Conservation (phyloP, 2,329 filamentous ascomycete genomes). For the Macrophomina tecta region DNA sequence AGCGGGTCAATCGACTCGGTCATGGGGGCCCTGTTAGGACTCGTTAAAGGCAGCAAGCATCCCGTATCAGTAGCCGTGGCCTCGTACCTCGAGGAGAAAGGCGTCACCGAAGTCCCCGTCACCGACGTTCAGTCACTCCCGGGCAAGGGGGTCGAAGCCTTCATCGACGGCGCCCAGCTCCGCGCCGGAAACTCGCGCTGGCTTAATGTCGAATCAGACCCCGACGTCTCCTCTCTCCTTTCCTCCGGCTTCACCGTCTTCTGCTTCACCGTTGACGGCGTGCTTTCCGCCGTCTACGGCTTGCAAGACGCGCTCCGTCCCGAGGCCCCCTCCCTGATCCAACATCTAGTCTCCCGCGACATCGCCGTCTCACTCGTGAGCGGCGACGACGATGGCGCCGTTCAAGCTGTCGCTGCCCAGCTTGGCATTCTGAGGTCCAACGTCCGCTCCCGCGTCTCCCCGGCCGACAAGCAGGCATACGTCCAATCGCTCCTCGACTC, state of each 20-base stretch:
- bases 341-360: conserved; percentile 54
- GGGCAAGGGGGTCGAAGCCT: conserved; percentile 17
- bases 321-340: conserved; percentile 59
- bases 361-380: conserved; percentile 63
- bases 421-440: conserved; percentile 47
- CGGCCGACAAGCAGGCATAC: conserved; percentile 62
- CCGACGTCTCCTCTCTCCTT: neutral
- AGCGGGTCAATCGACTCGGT: conserved; percentile 26
- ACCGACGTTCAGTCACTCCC: conserved; percentile 10
- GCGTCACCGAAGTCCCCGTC: neutral
- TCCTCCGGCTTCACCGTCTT: conserved; percentile 37
- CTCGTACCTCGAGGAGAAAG: conserved; percentile 5
- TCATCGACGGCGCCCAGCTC: neutral
- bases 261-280: conserved; percentile 53
- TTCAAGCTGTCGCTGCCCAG: conserved; percentile 53
- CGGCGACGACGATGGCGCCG: conserved; percentile 60
- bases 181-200: conserved; percentile 22
- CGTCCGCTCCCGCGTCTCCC: conserved; percentile 55
- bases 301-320: conserved; percentile 57
- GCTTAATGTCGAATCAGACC: neutral
- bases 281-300: conserved; percentile 56
- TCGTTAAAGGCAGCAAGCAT: conserved; percentile 45
- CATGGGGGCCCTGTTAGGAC: conserved; percentile 42
- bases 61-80: conserved; percentile 17
- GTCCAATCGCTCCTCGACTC: conserved; percentile 42